Base-by-base conservation (phyloP, 2,329 filamentous ascomycete genomes). In the Trichoderma sp. region DNA sequence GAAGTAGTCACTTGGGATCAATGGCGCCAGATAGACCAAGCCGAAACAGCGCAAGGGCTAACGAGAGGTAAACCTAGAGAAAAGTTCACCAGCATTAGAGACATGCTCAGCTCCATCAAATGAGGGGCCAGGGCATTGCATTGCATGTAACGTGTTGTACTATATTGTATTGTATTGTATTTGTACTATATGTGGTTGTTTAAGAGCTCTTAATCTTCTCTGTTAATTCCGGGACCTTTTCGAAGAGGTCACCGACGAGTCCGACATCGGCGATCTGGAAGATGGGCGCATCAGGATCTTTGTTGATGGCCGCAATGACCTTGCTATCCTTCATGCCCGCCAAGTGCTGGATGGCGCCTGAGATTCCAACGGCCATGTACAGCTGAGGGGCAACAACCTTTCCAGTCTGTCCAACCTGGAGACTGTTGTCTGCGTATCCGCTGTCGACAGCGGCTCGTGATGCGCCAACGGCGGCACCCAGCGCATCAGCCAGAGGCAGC, bases 291-390 rank as follows among this genome's bases (percentile, higher is more conserved):
- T 99, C 96, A 5, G 91, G 86, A 80, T 99, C 96, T 86, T 99
- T 99, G 87, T 99, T 99, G 80, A 99, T 98, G 15, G 94, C 94
- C 26, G 95, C 96, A 84, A 99, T 99, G 72, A 99, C 96, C 86
- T 99, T 99, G 86, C 94, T 98, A 81, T 99, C 96, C 88, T 99
- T 99, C 96, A 99, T 99, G 80, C 96, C 96, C 36, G 96, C 96
- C 83, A 99, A 83, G 86, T 99, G 96, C 84, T 99, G 96, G 77
- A 99, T 99, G 26, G 96, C 96, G 69, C 96, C 96, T 9, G 94
- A 97, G 77, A 99, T 98, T 79, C 96, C 96, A 14, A 95, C 95
- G 69, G 94, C 97, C 76, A 99, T 88, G 81, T 99, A 99, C 73
- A 99, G 86, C 82, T 99, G 92, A 73, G 96, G 96, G 61, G 96